Evolutionary conservation across 768 basidiomycete genomes (phyloP).

Genomic region (Filobasidium wieringae): DNA sequence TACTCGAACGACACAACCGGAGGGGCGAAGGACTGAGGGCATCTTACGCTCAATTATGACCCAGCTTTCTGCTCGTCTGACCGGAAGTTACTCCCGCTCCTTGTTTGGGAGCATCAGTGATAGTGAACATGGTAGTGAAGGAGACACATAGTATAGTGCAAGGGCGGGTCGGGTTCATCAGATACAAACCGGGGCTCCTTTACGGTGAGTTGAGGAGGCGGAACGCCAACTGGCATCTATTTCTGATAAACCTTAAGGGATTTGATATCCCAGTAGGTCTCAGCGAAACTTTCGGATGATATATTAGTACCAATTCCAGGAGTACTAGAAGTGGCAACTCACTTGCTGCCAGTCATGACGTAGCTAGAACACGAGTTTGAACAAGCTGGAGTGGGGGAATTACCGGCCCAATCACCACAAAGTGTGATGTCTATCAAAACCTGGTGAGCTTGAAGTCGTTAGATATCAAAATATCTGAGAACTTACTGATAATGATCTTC

Average conservation of each 20-base stretch:
- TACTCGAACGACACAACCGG: too few relatives aligned
- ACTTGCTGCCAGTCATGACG: not conserved
- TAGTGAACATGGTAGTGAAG: too few relatives aligned
- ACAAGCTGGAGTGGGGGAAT: not conserved
- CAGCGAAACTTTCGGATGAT: not conserved
- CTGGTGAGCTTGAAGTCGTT: not conserved
- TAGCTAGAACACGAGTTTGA: not conserved
- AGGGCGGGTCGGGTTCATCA: too few relatives aligned
- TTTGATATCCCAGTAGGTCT: constrained; percentile 4
- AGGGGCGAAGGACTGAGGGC: too few relatives aligned
- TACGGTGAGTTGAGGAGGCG: too few relatives aligned
- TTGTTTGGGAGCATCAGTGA: too few relatives aligned
- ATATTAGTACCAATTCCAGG: not conserved
- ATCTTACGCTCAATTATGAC: too few relatives aligned
- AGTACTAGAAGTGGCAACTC: not conserved
- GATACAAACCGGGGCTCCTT: too few relatives aligned
- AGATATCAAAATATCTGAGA: not conserved
- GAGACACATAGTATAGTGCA: too few relatives aligned
- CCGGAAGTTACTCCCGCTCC: too few relatives aligned
- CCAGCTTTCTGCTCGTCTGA: too few relatives aligned
- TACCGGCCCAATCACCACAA: constrained; percentile 9
- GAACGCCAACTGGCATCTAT: too few relatives aligned
- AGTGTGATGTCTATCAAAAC: constrained; percentile 1
- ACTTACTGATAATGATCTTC: constrained; percentile 5
- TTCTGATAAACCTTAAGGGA: not conserved